These are phyloP conservation scores for Tephrocybe sp. DNA, from an alignment of 768 basidiomycete genomes.

Conservation along the genomic window DNA sequence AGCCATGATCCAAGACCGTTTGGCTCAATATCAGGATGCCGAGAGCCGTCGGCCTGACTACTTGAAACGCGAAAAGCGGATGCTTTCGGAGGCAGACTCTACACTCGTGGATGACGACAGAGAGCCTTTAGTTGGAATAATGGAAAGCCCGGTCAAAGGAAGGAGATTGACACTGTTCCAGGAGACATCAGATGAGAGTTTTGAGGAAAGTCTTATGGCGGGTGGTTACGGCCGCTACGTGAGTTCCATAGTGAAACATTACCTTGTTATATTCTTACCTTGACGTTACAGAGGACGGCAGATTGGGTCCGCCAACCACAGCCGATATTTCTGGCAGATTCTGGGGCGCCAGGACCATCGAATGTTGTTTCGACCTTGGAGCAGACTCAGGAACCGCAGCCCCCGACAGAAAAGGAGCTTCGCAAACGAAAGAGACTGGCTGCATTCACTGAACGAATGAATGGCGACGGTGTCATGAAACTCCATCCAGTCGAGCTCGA, in stretches of 20 bases:
- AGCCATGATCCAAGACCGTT: conserved; percentile 47
- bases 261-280: conserved; percentile 1
- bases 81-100: conserved; percentile 40
- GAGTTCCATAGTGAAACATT: conserved; percentile 21
- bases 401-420: conserved; percentile 56
- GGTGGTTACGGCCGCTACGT: conserved; percentile 79
- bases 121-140: conserved; percentile 50
- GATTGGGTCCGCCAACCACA: conserved; percentile 62
- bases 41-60: conserved; percentile 74
- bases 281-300: conserved; percentile 43
- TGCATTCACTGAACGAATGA: conserved; percentile 53
- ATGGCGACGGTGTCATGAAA: conserved; percentile 31
- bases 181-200: conserved; percentile 80
- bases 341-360: conserved; percentile 39
- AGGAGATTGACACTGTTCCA: conserved; percentile 73
- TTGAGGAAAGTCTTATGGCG: conserved; percentile 81
- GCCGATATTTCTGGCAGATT: conserved; percentile 40
- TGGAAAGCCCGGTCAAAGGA: conserved; percentile 70
- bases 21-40: conserved; percentile 47
- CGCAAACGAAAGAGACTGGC: conserved; percentile 66
- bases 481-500: conserved; percentile 65
- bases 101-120: conserved; percentile 32
- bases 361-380: conserved; percentile 42
- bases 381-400: conserved; percentile 30
- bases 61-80: conserved; percentile 56